These are phyloP conservation scores for Phytopythium cucurbitacearum DNA, from an alignment of 352 stramenopile species.

Conservation along the genomic window DNA sequence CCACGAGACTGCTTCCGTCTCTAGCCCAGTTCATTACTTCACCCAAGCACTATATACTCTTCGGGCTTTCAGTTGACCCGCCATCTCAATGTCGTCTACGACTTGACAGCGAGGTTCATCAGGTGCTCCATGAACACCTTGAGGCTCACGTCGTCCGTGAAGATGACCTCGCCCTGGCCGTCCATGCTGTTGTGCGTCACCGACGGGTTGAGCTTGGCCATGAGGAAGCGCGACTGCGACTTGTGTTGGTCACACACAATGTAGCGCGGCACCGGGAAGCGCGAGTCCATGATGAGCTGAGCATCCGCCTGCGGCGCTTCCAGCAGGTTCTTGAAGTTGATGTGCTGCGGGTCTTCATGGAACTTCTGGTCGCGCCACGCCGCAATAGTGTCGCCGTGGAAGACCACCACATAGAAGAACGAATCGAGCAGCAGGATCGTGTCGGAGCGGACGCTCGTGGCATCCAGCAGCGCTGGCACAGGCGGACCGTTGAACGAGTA, in stretches of 20 bases:
- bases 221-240: constrained; percentile 98
- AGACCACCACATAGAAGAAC: constrained; percentile 99
- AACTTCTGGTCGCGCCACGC: constrained; percentile 97
- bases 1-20: no score
- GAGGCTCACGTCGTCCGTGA: constrained; percentile 99
- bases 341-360: constrained; percentile 93
- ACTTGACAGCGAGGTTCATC: constrained; percentile 89
- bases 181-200: constrained; percentile 96
- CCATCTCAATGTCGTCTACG: constrained; percentile 20
- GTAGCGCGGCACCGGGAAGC: constrained; percentile 98
- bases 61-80: no score
- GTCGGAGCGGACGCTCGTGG: constrained; percentile 93
- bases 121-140: constrained; percentile 99
- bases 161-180: constrained; percentile 94
- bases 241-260: constrained; percentile 99
- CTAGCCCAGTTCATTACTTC: no score
- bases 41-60: no score
- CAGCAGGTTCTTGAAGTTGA: constrained; percentile 98
- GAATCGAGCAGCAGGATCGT: constrained; percentile 99
- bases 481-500: constrained; percentile 95
- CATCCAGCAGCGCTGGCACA: constrained; percentile 88
- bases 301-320: constrained; percentile 97
- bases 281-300: constrained; percentile 98
- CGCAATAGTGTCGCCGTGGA: constrained; percentile 99
- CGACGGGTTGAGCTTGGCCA: constrained; percentile 99